Evolutionary conservation across 805 yeast species (phyloP), one percentile per base, ranked within the genome.

Genomic region (Cyberlindnera misumaiensis): DNA sequence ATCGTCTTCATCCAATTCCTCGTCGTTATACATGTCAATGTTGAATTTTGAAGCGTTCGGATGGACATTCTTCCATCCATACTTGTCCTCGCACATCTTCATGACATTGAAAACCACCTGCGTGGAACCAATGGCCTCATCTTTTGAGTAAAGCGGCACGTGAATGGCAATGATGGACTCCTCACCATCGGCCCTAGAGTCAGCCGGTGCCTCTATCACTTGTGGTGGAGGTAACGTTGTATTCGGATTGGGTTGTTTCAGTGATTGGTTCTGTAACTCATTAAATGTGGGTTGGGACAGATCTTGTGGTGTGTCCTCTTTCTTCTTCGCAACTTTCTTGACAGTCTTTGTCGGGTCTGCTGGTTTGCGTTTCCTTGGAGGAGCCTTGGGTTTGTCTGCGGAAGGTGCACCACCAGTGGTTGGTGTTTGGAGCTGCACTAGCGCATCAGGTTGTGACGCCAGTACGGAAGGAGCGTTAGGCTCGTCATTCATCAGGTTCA

Each of bases 71-170:
- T 75, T 75, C 74, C 82, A 85, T 4, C 95, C 96, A 58, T 86
- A 86, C 59, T 83, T 83, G 35, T 83, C 87, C 53, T 86, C 95
- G 5, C 90, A 83, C 38, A 83, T 60, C 48, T 77, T 75, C 56
- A 81, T 59, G 24, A 86, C 84, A 47, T 86, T 85, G 46, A 84
- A 70, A 4, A 83, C 77, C 1, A 77, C 77, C 49, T 79, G 83
- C 1, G 80, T 64, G 33, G 75, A 73, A 2, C 81, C 82, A 3
- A 77, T 74, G 4, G 78, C 78, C 26, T 66, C 63, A n/a, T 59
- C 56, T 3, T 70, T 66, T 34, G 67, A 67, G 3, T 59, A 49
- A 28, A 77, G 55, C 0, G 83, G 83, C 8, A 77, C 66, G 40
- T 75, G 69, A 9, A 77, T 53, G 4, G 80, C 76, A 11, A 77